A percentile compares a stretch with the other conserved stretches of the same genome.
Conservation (phyloP, 805 yeast genomes). For the Candida jianshihensis region DNA sequence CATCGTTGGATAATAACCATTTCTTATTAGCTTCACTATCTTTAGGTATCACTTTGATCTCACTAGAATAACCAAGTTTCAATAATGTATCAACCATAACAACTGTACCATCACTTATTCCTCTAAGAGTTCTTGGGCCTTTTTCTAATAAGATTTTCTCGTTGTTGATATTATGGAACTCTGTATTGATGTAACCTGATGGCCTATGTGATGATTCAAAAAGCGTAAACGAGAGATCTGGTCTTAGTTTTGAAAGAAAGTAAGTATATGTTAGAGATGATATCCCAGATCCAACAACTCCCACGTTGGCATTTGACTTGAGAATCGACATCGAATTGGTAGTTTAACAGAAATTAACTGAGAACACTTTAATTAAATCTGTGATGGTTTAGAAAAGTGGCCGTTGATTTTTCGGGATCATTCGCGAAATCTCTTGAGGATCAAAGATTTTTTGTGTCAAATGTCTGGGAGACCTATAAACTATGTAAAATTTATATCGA, state of each 20-base stretch:
- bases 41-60: conserved; percentile 52
- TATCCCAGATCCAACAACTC: conserved; percentile 82
- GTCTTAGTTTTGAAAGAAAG: conserved; percentile 63
- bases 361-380: too few relatives aligned
- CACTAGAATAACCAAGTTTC: conserved; percentile 37
- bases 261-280: conserved; percentile 76
- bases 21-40: conserved; percentile 63
- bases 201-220: conserved; percentile 47
- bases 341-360: too few relatives aligned
- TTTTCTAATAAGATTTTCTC: conserved; percentile 47
- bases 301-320: conserved; percentile 37
- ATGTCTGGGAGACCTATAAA: too few relatives aligned
- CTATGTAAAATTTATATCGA: too few relatives aligned
- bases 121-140: conserved; percentile 89
- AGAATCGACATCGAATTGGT: neutral
- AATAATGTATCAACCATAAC: conserved; percentile 54
- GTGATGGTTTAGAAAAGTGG: too few relatives aligned
- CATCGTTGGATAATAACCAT: conserved; percentile 45
- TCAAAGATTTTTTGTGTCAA: too few relatives aligned
- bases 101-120: conserved; percentile 72
- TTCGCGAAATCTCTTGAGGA: too few relatives aligned
- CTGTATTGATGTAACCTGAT: conserved; percentile 79
- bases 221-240: conserved; percentile 61
- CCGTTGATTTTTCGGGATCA: too few relatives aligned
- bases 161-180: conserved; percentile 27